phyloP scores from a whole-genome alignment of 306 rosid genomes.

The Lagenaria siceraria region DNA sequence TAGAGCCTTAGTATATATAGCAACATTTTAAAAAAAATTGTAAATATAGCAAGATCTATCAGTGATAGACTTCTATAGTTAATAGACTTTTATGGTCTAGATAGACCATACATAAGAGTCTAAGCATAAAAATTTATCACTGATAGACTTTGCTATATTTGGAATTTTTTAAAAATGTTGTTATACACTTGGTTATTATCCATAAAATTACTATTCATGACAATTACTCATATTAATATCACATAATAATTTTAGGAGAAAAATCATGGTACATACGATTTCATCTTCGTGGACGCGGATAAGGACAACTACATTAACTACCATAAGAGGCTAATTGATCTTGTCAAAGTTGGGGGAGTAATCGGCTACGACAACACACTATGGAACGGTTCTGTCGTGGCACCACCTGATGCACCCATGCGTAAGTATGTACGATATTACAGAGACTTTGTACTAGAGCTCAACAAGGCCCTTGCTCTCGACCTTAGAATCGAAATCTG shows the following conservation, averaged over 20 bases:
- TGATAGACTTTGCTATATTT: no score
- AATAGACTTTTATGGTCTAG: no score
- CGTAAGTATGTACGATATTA: slow-evolving; percentile 73
- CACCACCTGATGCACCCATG: slow-evolving; percentile 19
- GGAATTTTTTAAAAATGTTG: no score
- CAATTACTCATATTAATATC: no score
- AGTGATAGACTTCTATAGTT: no score
- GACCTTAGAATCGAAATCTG: slow-evolving; percentile 84
- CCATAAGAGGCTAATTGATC: slow-evolving; percentile 68
- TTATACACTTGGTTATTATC: no score
- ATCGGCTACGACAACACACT: slow-evolving; percentile 87
- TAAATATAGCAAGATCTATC: no score
- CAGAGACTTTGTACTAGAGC: slow-evolving; percentile 69
- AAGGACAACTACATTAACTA: slow-evolving; percentile 87
- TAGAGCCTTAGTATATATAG: no score
- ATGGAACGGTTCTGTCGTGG: slow-evolving; percentile 90
- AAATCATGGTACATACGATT: slow-evolving; percentile 51
- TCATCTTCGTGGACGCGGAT: slow-evolving; percentile 82
- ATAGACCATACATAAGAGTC: no score
- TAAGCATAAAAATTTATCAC: no score
- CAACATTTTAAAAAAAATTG: no score
- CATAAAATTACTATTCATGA: no score
- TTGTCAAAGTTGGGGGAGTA: slow-evolving; percentile 70
- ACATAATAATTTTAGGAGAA: slow-evolving; percentile 27
- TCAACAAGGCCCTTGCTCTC: slow-evolving; percentile 62